Conservation (phyloP, 306 rosid species). For the Ammopiptanthus mongolicus region DNA sequence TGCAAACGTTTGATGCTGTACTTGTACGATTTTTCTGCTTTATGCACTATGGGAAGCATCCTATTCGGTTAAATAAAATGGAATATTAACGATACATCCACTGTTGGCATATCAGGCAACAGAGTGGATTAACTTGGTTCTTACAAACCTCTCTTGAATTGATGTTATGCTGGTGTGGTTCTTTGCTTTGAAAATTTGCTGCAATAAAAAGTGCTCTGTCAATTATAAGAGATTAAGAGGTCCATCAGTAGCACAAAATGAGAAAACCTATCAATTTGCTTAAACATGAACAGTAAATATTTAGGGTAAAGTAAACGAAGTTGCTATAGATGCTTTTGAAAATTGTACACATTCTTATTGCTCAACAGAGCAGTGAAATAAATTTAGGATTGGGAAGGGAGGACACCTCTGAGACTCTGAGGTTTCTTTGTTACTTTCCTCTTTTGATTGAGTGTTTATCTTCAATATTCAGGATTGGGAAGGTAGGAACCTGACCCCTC, state of each 20-base stretch:
- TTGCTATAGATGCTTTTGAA: neutral
- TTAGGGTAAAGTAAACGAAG: neutral
- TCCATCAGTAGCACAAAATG: neutral
- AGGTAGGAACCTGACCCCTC: neutral
- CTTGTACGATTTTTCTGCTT: neutral
- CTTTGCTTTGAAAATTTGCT: neutral
- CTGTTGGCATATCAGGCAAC: neutral
- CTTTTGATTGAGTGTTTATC: neutral
- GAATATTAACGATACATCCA: neutral
- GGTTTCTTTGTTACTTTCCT: neutral
- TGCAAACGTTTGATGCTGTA: neutral
- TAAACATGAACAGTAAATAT: neutral
- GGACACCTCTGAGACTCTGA: neutral
- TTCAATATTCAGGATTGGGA: neutral
- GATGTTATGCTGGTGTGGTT: neutral
- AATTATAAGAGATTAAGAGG: neutral
- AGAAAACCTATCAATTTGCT: neutral
- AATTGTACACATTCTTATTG: neutral
- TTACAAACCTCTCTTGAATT: neutral
- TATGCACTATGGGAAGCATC: neutral
- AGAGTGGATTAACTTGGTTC: neutral
- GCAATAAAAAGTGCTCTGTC: neutral
- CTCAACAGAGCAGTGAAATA: neutral
- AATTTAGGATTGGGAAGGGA: neutral
- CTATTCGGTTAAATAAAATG: neutral